Base-by-base conservation (phyloP, 2,329 filamentous ascomycete species). In the Pseudogymnoascus verrucosus region DNA sequence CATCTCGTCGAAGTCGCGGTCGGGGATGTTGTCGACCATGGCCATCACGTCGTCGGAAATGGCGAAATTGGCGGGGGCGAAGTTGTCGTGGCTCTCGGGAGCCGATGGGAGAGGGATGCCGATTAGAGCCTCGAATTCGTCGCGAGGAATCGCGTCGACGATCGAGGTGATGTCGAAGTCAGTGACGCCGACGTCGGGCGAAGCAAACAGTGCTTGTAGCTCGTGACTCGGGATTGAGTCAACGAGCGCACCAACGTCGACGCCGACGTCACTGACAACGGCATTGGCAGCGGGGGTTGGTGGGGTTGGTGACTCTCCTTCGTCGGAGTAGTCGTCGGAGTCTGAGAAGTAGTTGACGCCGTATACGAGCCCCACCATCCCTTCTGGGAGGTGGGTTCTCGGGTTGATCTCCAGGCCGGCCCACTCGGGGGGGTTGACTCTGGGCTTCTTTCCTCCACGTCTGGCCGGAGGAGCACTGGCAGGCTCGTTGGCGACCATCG, bases 141-240 rank as follows among this genome's bases (percentile, higher is more conserved):
- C 51, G 51, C 51, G 28, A 57, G 51, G 34, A 34, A 57, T 57
- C 6, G 51, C 12, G 67, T 62, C 19, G 69, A 64, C 63, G 10
- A 63, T 39, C 10, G 61, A 40, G 40, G 64, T 36, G 60, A 67
- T 57, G 36, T 62, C 60, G 26, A 66, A 65, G 64, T 64, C 69
- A 63, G 68, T 69, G 34, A 71, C 70, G 63, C 78, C 77, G 21
- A 73, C 68, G 11, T 74, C 69, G 4, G 74, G 76, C 67, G 84
- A 83, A 47, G 76, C 78, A 66, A 84, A 84, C n/a, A 77, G 51
- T 57, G 51, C 51, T 11, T 57, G 19, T 57, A 57, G 19, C 51
- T 57, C 51, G 51, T 57, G 51, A 34, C 51, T 57, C 51, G 51
- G 51, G 16, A 57, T 57, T 57, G 51, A 57, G 51, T 34, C 51